phyloP scores from a whole-genome alignment of 306 rosid species.

The Astragalus membranaceus region DNA sequence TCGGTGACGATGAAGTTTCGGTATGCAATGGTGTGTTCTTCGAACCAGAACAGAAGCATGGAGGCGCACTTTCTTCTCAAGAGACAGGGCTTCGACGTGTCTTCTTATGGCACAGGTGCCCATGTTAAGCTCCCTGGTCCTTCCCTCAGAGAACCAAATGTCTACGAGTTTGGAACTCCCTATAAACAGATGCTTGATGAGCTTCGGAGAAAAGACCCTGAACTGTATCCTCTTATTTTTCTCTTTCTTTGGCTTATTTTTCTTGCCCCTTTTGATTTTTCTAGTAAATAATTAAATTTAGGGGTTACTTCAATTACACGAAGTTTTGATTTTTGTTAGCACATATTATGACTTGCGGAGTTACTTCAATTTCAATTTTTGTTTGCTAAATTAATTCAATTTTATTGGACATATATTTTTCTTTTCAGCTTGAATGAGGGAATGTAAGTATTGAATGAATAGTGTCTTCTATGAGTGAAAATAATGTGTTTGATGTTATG shows the following conservation, averaged over 20 bases:
- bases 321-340: neutral
- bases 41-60: constrained; percentile 96
- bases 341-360: too few relatives aligned
- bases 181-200: constrained; percentile 85
- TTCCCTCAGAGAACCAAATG: constrained; percentile 89
- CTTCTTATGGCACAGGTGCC: constrained; percentile 83
- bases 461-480: too few relatives aligned
- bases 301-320: neutral
- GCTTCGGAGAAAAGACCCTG: constrained; percentile 85
- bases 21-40: constrained; percentile 91
- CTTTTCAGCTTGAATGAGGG: neutral
- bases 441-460: too few relatives aligned
- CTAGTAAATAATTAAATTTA: neutral
- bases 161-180: constrained; percentile 94
- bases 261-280: neutral
- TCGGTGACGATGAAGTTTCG: constrained; percentile 41
- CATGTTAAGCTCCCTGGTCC: constrained; percentile 99
- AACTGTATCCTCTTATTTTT: constrained; percentile 53
- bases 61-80: constrained; percentile 86
- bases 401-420: neutral
- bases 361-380: neutral
- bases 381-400: neutral
- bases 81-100: constrained; percentile 78
- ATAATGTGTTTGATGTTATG: neutral
- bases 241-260: neutral